Evolutionary conservation across 768 basidiomycete genomes (phyloP).

Genomic region (Rubroboletus pulcherrimus): DNA sequence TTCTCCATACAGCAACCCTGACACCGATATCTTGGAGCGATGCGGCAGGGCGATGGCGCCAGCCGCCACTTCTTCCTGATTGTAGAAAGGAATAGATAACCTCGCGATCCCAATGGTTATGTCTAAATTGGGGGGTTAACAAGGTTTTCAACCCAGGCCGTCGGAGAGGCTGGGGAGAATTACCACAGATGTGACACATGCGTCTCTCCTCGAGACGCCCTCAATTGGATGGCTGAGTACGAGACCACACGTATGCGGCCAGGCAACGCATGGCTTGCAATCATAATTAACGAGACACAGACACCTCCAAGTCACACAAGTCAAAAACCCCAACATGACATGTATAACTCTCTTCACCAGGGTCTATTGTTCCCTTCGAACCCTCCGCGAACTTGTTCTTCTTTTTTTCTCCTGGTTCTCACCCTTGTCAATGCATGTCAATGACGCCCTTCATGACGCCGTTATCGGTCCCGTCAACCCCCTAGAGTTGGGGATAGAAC

Average conservation of each 20-base stretch:
- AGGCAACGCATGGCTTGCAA: background rate
- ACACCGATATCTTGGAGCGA: background rate
- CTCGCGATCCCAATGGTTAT: background rate
- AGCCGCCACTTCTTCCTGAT: background rate
- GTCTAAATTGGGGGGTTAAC: conserved; percentile 15
- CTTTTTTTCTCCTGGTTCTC: background rate
- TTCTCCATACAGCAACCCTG: background rate
- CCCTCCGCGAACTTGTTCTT: background rate
- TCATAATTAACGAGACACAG: too few relatives aligned
- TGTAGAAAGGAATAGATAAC: background rate
- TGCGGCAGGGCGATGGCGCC: background rate
- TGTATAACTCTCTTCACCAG: too few relatives aligned
- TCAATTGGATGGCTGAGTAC: background rate
- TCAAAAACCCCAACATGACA: background rate
- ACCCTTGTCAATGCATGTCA: background rate
- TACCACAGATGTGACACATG: background rate
- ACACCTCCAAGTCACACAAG: background rate
- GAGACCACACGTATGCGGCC: background rate
- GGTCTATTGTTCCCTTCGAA: background rate
- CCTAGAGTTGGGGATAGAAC: background rate
- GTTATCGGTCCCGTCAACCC: background rate
- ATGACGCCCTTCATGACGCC: too few relatives aligned
- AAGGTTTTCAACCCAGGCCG: background rate
- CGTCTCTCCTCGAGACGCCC: background rate
- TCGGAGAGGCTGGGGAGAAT: background rate